Base-by-base conservation (phyloP, 495 filamentous ascomycete genomes). In the Penicillium paxilli region DNA sequence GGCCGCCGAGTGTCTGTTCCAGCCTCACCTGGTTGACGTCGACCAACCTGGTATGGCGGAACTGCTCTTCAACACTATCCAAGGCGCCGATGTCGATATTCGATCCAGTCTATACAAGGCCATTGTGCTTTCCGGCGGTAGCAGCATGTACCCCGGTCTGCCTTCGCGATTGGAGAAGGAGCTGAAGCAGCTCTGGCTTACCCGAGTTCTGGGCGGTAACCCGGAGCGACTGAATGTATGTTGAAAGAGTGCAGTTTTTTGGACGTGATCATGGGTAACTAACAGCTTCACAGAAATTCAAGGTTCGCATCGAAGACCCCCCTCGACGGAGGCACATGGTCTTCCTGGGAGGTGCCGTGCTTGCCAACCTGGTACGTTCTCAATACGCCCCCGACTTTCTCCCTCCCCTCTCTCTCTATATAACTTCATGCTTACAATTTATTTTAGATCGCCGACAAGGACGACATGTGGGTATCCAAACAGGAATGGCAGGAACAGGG, bases 401-500 rank as follows among this genome's bases (percentile, higher is more conserved):
- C n/a, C 12, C 51, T 28, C 7, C 26, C 11, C 19, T 2, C 4
- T 28, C 7, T 1, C 17, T 1, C 14, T 24, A 14, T 23, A n/a
- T 17, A 38, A 21, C 23, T 17, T 47, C n/a, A 28, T 45, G 38
- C 65, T 71, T 62, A 67, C 52, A 33, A 24, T 6, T 24, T 14
- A 22, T 38, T n/a, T 38, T 53, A 86, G 83, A 98, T 98, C 87
- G 91, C 94, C 45, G 92, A 98, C 70, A 96, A 96, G 74, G 90
- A 96, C 64, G 87, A 88, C 68, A 98, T 98, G 94, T 98, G 94
- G 94, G 93, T 98, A 48, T 86, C 87, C 45, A 96, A 96, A 78
- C 80, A 88, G 65, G 95, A 98, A 73, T 98, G 95, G 95, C 79
- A 91, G 64, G 94, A 98, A 77, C 87, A 96, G 71, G 94, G 94